A percentile compares a stretch with the other conserved stretches of the same genome.
Evolutionary conservation across 2,329 filamentous ascomycete species (phyloP).

Genomic region (Microsporum ferrugineum): DNA sequence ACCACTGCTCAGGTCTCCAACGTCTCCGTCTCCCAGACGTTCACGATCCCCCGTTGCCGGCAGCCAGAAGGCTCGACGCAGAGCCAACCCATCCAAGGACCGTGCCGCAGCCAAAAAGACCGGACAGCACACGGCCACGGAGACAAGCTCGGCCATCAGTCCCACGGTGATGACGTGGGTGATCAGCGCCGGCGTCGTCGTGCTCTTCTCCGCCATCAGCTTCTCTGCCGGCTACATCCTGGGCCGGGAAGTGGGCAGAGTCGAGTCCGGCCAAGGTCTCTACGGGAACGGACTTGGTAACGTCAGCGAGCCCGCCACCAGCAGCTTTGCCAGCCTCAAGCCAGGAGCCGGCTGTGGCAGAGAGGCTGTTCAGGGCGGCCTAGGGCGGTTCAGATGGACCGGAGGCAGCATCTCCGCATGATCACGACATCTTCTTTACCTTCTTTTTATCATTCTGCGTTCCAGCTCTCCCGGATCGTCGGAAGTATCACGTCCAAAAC

Average conservation of each 20-base stretch:
- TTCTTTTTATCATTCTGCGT: not conserved
- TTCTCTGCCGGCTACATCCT: slow-evolving; percentile 55
- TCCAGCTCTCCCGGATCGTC: not conserved
- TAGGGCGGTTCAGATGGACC: slow-evolving; percentile 35
- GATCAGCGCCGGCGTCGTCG: slow-evolving; percentile 52
- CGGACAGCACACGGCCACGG: slow-evolving; percentile 20
- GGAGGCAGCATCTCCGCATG: slow-evolving; percentile 29
- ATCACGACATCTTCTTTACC: not conserved
- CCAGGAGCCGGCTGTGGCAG: slow-evolving; percentile 33
- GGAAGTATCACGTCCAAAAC: not conserved
- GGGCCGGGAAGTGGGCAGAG: slow-evolving; percentile 46
- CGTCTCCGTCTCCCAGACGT: slow-evolving; percentile 11
- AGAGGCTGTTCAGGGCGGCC: slow-evolving; percentile 35
- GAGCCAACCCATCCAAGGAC: slow-evolving; percentile 29
- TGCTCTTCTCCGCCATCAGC: slow-evolving; percentile 52
- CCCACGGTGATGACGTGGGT: slow-evolving; percentile 56
- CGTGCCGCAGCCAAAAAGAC: slow-evolving; percentile 25
- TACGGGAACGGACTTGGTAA: slow-evolving; percentile 20
- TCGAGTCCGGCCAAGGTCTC: slow-evolving; percentile 34
- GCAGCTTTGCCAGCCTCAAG: slow-evolving; percentile 17
- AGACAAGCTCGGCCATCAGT: slow-evolving; percentile 32
- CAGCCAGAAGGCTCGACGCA: slow-evolving; percentile 16
- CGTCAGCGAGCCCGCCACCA: slow-evolving; percentile 15
- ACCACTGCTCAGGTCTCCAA: not conserved
- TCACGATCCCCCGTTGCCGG: slow-evolving; percentile 17